These are phyloP conservation scores for Botrytis pseudocinerea DNA, from an alignment of 2,329 filamentous ascomycete species.

Conservation along the genomic window DNA sequence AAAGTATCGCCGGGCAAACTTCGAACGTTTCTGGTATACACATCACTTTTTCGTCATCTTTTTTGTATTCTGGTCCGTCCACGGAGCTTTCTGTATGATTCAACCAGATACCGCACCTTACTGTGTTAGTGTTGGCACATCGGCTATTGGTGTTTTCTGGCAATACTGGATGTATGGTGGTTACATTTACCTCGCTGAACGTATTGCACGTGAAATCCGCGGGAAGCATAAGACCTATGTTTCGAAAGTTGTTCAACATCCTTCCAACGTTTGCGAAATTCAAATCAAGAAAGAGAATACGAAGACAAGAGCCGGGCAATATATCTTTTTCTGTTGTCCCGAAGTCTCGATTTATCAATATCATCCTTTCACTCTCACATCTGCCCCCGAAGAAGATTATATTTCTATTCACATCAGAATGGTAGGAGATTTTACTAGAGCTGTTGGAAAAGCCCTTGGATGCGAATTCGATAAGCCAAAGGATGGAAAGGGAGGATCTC, in stretches of 20 bases:
- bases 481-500: constrained; percentile 50
- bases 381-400: constrained; percentile 85
- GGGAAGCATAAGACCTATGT: constrained; percentile 83
- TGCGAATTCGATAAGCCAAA: constrained; percentile 69
- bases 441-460: constrained; percentile 68
- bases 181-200: constrained; percentile 77
- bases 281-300: constrained; percentile 90
- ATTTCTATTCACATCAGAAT: constrained; percentile 84
- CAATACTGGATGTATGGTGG: constrained; percentile 88
- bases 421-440: constrained; percentile 78
- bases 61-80: constrained; percentile 89
- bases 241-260: constrained; percentile 86
- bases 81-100: constrained; percentile 89
- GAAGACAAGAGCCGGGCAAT: constrained; percentile 78
- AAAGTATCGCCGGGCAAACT: constrained; percentile 76
- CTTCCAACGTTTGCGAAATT: constrained; percentile 85
- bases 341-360: constrained; percentile 87
- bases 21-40: constrained; percentile 88
- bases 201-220: constrained; percentile 74
- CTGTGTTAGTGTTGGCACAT: constrained; percentile 66
- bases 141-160: constrained; percentile 77
- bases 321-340: constrained; percentile 87
- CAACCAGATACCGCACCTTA: constrained; percentile 79
- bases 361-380: constrained; percentile 83
- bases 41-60: constrained; percentile 87